Conservation (phyloP, 345 rosid genomes). For the thale cress (Arabidopsis thaliana) region TAIR10.1 NC_003076.8:26169501-26170000, state of each 20-base stretch:
- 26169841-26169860: not conserved
- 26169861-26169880: not conserved
- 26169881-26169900: not conserved
- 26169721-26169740: conserved; percentile 37
- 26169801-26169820: conserved; percentile 36
- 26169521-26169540: too few species aligned
- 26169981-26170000: not conserved
- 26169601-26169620: conserved; percentile 40
- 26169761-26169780: conserved; percentile 13
- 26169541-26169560: not conserved
- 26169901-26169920: not conserved
- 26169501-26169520: conserved; percentile 34
- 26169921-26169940: not conserved
- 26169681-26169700: conserved; percentile 22
- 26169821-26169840: conserved; percentile 26
- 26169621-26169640: conserved; percentile 26
- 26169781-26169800: not conserved
- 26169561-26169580: conserved; percentile 10
- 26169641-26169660: conserved; percentile 36
- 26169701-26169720: conserved; percentile 24
- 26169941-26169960: not conserved
- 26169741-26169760: conserved; percentile 45
- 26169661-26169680: conserved; percentile 22
- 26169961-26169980: not conserved
- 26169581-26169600: conserved; percentile 9